Evolutionary conservation across 2,329 filamentous ascomycete genomes (phyloP).

Genomic region (Talaromyces sp.): DNA sequence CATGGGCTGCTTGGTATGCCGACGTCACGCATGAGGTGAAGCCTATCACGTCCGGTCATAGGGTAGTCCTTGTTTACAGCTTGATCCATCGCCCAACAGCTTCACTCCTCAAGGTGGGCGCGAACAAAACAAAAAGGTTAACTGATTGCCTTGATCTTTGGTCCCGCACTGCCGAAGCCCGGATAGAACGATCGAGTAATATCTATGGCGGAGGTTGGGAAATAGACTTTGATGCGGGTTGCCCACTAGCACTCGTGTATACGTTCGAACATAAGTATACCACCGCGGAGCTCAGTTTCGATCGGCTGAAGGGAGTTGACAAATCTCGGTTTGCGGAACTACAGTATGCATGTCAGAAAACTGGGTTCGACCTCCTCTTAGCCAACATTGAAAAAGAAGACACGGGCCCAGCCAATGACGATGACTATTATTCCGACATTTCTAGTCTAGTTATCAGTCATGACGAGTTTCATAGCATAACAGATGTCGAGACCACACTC

Average conservation of each 20-base stretch:
- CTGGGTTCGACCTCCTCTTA: constrained; percentile 20
- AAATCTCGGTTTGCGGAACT: constrained; percentile 13
- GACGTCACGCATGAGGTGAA: constrained; percentile 52
- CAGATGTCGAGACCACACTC: background rate
- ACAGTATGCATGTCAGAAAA: constrained; percentile 14
- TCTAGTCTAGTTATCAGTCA: background rate
- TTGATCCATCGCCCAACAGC: constrained; percentile 31
- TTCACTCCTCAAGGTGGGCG: background rate
- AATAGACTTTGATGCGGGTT: background rate
- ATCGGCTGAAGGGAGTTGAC: constrained; percentile 21
- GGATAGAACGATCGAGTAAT: background rate
- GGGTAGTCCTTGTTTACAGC: constrained; percentile 52
- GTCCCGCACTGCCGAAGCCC: background rate
- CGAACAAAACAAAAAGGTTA: background rate
- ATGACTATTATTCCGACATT: background rate
- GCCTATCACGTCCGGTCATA: constrained; percentile 45
- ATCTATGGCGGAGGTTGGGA: background rate
- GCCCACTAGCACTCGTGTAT: constrained; percentile 16
- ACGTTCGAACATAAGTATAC: constrained; percentile 23
- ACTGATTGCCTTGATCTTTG: constrained; percentile 7
- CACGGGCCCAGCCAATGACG: constrained; percentile 13
- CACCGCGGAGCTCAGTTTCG: constrained; percentile 16
- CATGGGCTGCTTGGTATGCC: constrained; percentile 43
- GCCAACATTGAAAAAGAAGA: constrained; percentile 19
- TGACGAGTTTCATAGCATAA: constrained; percentile 5